These are phyloP conservation scores for Choiromyces venosus DNA, from an alignment of 495 filamentous ascomycete genomes.

Conservation along the genomic window DNA sequence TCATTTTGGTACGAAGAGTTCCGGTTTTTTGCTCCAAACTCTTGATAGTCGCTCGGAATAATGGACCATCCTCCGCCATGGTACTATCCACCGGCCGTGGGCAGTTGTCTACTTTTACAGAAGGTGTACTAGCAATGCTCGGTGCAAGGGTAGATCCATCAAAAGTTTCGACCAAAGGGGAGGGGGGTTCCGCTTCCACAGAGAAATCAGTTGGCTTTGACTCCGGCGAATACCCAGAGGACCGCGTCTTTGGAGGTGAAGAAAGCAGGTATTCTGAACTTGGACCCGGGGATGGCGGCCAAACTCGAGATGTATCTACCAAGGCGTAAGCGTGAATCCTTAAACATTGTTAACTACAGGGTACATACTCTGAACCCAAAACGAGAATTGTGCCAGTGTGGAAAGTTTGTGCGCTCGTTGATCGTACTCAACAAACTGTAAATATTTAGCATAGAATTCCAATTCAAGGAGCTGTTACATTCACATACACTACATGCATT, in stretches of 20 bases:
- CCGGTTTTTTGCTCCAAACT: constrained; percentile 92
- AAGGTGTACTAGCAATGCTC: constrained; percentile 45
- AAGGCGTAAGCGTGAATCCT: constrained; percentile 11
- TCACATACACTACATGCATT: constrained; percentile 76
- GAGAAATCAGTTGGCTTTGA: constrained; percentile 42
- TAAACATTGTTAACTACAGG: background rate
- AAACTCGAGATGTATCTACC: constrained; percentile 42
- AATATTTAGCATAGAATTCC: constrained; percentile 22
- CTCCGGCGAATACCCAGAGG: constrained; percentile 50
- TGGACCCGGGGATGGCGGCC: constrained; percentile 35
- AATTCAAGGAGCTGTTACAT: constrained; percentile 6
- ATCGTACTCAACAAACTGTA: constrained; percentile 88
- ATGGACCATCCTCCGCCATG: constrained; percentile 83
- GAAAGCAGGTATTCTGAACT: constrained; percentile 66
- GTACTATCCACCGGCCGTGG: constrained; percentile 83
- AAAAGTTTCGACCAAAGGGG: constrained; percentile 55
- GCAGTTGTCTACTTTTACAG: constrained; percentile 70
- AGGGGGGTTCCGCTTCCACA: constrained; percentile 62
- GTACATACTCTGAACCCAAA: constrained; percentile 78
- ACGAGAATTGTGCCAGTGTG: constrained; percentile 84
- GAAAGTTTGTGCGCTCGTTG: constrained; percentile 82
- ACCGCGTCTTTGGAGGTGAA: constrained; percentile 68
- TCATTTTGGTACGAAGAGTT: constrained; percentile 88
- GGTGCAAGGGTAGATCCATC: constrained; percentile 46
- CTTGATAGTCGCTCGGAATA: constrained; percentile 97